phyloP scores from a whole-genome alignment of 148 eudicot genomes.

The Rhododendron henanense region DNA sequence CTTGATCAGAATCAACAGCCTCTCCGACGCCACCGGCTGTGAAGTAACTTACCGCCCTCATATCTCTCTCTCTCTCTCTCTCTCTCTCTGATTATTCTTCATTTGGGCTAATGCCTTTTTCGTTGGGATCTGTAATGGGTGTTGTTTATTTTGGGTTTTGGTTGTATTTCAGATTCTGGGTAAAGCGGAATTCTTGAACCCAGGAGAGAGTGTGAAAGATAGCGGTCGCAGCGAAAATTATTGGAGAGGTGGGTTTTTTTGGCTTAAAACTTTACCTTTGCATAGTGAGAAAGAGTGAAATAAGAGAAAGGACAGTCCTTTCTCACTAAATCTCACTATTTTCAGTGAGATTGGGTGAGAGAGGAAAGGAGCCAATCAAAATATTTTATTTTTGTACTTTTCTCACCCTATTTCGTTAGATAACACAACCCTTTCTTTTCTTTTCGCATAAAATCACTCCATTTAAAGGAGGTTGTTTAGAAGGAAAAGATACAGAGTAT shows the following conservation, averaged over 20 bases:
- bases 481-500: no score
- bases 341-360: no score
- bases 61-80: not conserved
- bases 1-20: conserved; percentile 74
- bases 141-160: conserved; percentile 6
- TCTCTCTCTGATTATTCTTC: not conserved
- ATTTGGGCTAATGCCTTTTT: not conserved
- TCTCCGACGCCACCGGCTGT: conserved; percentile 89
- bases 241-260: conserved; percentile 61
- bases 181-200: conserved; percentile 92
- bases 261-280: not conserved
- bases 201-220: conserved; percentile 95
- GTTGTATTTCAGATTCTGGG: conserved; percentile 64
- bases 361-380: no score
- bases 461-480: no score
- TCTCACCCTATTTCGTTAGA: no score
- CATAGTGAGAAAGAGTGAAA: no score
- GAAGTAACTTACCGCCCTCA: conserved; percentile 27
- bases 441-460: no score
- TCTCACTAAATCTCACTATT: no score
- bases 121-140: not conserved
- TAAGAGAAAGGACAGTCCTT: no score
- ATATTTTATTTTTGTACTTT: no score
- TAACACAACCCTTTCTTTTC: no score
- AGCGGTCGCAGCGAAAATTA: conserved; percentile 83